Base-by-base conservation (phyloP, 768 basidiomycete genomes). In the Xerocomellus dryophilus region DNA sequence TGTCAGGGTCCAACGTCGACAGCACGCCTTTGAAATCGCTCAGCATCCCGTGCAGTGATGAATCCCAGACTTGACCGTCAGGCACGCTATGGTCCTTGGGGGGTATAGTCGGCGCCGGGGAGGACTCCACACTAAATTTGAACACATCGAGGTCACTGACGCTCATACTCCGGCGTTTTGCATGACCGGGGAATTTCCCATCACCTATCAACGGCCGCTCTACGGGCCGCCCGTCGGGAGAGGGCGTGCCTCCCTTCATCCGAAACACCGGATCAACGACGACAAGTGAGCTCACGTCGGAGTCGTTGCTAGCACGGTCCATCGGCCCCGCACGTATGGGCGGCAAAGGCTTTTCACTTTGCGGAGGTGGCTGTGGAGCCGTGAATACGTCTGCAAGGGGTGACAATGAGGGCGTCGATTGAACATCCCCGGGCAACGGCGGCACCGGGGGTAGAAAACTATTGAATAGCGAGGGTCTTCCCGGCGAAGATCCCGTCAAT, bases 11-110 rank as follows among this genome's bases (percentile, higher is more conserved):
- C 56, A 90, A 71, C 54, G 84, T 81, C 57, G 80, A 81, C 51
- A 90, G 75, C 69, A 86, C 81, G 51, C 85, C 88, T 70, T 82
- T 80, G 71, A 93, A 86, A 55, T 90, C 84, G 59, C 78, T 81
- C 45, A 91, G 73, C 57, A 91, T 80, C 38, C 84, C 85, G 64
- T 75, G 77, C 34, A 88, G 69, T 5, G 80, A 71, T 44, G 68
- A 70, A 1, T 76, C 78, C 78, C 77, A 80, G 23, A 69, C 71
- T 7, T 58, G 59, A 7, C 64, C 60, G 11, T 66, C 69, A 23
- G 60, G 56, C 15, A 60, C 43, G 40, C 47, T 49, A 27, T 44
- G 44, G 63, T 66, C 64, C 54, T 67, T 70, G 45, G 75, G 66
- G 38, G 72, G 59, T 23, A 77, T 74, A 7, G 73, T 69, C 44